Evolutionary conservation across 371 early-diverging fungal genomes (phyloP).

Genomic region (Entomophthora muscae): DNA sequence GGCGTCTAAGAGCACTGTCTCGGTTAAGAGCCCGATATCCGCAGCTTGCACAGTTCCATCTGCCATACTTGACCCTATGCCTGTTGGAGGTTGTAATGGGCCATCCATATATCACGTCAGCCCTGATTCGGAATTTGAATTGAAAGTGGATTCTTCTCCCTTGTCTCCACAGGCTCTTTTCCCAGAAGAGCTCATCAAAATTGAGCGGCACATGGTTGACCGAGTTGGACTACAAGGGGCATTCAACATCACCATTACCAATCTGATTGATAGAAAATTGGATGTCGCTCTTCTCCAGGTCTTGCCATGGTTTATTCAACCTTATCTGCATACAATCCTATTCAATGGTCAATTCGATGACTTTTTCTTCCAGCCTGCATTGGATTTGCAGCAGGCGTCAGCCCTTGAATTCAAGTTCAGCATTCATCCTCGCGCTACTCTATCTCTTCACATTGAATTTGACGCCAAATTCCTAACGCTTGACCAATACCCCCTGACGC

Average conservation of each 20-base stretch:
- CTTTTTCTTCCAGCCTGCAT: background rate
- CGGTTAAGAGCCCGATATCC: background rate
- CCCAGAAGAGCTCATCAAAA: background rate
- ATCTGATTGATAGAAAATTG: background rate
- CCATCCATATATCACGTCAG: background rate
- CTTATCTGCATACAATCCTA: background rate
- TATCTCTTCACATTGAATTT: background rate
- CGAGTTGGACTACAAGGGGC: background rate
- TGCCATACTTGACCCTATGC: background rate
- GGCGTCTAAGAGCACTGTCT: background rate
- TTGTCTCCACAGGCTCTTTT: background rate
- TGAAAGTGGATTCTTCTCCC: background rate
- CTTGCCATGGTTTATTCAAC: background rate
- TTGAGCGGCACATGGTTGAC: background rate
- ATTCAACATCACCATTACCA: background rate
- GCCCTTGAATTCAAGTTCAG: background rate
- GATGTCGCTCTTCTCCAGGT: background rate
- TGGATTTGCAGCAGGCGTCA: background rate
- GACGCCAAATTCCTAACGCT: background rate
- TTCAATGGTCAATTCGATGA: background rate
- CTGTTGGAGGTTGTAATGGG: background rate
- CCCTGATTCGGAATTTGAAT: background rate
- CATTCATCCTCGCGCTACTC: background rate
- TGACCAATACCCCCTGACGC: slow-evolving; percentile 77
- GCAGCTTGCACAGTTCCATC: background rate